A percentile compares a stretch with the other conserved stretches of the same genome.
Conservation (phyloP, 495 filamentous ascomycete genomes). For the Aspergillus affinis region DNA sequence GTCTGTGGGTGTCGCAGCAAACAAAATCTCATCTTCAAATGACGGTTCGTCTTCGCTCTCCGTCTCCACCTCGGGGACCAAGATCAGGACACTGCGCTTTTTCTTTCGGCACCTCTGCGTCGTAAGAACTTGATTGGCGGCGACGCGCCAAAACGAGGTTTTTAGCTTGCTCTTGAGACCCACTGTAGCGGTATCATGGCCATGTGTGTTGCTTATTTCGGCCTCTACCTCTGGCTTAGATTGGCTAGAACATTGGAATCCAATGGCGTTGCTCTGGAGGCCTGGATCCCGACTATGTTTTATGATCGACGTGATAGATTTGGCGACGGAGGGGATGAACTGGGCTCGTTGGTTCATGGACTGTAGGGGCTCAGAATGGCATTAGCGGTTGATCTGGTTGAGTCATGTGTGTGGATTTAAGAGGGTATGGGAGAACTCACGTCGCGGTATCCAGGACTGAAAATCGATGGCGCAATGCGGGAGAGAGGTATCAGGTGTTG, state of each 20-base stretch:
- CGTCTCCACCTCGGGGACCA: too few species aligned
- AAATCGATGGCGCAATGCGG: constrained; percentile 33
- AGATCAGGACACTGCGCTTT: background rate
- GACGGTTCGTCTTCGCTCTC: background rate
- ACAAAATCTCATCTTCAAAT: background rate
- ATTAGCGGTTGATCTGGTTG: background rate
- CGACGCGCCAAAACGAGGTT: background rate
- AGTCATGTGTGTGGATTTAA: background rate
- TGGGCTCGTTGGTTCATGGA: constrained; percentile 39
- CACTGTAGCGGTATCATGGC: background rate
- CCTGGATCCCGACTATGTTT: constrained; percentile 15
- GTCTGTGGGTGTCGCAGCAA: background rate
- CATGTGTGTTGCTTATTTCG: background rate
- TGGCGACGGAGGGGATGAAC: constrained; percentile 36
- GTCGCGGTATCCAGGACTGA: constrained; percentile 37
- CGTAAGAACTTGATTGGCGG: background rate
- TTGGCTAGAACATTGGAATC: constrained; percentile 1
- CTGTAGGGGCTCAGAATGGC: constrained; percentile 19
- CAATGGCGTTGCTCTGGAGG: constrained; percentile 15
- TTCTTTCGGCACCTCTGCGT: background rate
- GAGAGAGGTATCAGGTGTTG: constrained; percentile 20
- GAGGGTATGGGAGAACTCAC: constrained; percentile 21
- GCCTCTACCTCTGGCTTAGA: background rate
- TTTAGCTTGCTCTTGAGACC: background rate
- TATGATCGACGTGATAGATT: constrained; percentile 34